These are phyloP conservation scores for Tulasnella sp. DNA, from an alignment of 768 basidiomycete genomes.

Conservation along the genomic window DNA sequence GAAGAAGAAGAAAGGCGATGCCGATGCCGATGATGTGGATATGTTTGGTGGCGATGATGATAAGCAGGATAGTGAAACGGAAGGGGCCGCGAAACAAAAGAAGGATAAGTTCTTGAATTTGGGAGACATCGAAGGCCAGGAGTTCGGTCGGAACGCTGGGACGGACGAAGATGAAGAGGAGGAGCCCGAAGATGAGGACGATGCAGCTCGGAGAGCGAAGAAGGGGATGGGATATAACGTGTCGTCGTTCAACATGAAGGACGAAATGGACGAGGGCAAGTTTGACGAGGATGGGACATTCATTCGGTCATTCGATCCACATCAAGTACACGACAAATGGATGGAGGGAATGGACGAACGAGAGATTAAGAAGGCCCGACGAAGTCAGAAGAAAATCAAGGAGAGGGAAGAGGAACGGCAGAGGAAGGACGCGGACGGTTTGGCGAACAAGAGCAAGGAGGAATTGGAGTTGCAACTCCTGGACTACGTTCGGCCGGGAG, in stretches of 20 bases:
- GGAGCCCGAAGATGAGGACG: slow-evolving; percentile 63
- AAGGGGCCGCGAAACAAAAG: slow-evolving; percentile 35
- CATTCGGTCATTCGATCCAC: slow-evolving; percentile 75
- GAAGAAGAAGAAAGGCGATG: slow-evolving; percentile 30
- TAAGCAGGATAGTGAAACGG: slow-evolving; percentile 29
- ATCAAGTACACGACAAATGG: slow-evolving; percentile 90
- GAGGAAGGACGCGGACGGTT: slow-evolving; percentile 60
- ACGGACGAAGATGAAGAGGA: slow-evolving; percentile 24
- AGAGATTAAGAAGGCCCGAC: slow-evolving; percentile 73
- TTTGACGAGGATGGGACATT: slow-evolving; percentile 91
- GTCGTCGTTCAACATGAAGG: slow-evolving; percentile 97
- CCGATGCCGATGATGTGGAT: slow-evolving; percentile 52
- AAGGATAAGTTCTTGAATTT: slow-evolving; percentile 69
- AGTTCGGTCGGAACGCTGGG: slow-evolving; percentile 52
- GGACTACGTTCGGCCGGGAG: slow-evolving; percentile 51
- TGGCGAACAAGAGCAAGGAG: slow-evolving; percentile 48
- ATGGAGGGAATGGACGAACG: slow-evolving; percentile 76
- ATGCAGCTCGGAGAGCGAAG: slow-evolving; percentile 60
- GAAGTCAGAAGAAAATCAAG: slow-evolving; percentile 64
- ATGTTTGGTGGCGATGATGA: slow-evolving; percentile 61
- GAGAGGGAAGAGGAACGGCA: slow-evolving; percentile 58
- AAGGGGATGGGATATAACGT: slow-evolving; percentile 88
- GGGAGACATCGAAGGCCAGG: slow-evolving; percentile 96
- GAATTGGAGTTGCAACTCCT: slow-evolving; percentile 58
- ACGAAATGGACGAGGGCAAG: slow-evolving; percentile 97